Conservation (phyloP, 2,329 filamentous ascomycete genomes). For the Gremmenia infestans region DNA sequence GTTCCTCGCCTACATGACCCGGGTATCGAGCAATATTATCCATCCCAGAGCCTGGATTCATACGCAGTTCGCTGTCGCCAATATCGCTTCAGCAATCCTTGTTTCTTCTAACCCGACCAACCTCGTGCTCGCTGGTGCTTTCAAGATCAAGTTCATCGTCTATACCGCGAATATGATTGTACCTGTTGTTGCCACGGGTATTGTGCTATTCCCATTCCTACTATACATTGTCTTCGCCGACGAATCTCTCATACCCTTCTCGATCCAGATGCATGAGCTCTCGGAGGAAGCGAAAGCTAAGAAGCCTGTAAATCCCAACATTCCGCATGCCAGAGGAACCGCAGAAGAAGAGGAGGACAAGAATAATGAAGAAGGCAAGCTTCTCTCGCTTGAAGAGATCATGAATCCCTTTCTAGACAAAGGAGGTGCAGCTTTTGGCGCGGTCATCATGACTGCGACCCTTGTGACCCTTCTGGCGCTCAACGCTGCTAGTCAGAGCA, state of each 20-base stretch:
- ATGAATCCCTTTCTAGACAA: conserved; percentile 72
- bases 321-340: conserved; percentile 56
- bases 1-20: conserved; percentile 72
- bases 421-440: conserved; percentile 58
- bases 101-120: conserved; percentile 78
- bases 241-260: conserved; percentile 56
- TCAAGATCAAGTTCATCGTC: conserved; percentile 64
- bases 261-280: conserved; percentile 65
- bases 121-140: conserved; percentile 67
- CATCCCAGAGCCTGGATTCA: conserved; percentile 70
- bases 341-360: conserved; percentile 47
- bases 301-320: conserved; percentile 66
- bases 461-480: conserved; percentile 60
- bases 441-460: conserved; percentile 60
- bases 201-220: conserved; percentile 65
- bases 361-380: conserved; percentile 47
- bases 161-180: conserved; percentile 78
- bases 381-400: conserved; percentile 64
- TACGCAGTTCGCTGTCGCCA: conserved; percentile 66
- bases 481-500: conserved; percentile 54
- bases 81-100: conserved; percentile 69
- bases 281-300: conserved; percentile 49
- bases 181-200: conserved; percentile 61
- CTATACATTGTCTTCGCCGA: conserved; percentile 65
- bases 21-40: conserved; percentile 66